Base-by-base conservation (phyloP, 2,329 filamentous ascomycete species). In the Aspergillus pseudoviridinutans region DNA sequence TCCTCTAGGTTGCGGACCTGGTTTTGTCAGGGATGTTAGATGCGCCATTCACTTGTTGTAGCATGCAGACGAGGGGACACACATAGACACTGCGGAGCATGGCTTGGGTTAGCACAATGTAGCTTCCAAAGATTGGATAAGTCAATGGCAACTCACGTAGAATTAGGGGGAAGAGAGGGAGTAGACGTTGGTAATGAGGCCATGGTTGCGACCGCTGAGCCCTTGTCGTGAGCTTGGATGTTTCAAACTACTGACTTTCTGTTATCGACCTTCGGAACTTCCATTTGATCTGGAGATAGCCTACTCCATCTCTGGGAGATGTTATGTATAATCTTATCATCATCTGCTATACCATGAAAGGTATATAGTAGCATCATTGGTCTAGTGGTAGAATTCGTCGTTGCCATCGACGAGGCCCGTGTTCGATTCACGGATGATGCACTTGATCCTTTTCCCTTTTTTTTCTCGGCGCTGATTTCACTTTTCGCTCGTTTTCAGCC, bases 1-100 rank as follows among this genome's bases (percentile, higher is more conserved):
- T 97, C 94, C 77, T 97, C 91, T 58, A 99, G 86, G 73, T 97
- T 97, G 68, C 88, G 90, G 62, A 84, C 79, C 79, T 84, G 24
- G 28, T 28, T 49, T 4, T 20, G 29, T 50, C 20, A 59, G 50
- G 49, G 24, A 38, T 50, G 12, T 25, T 41, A 17, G 46, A 56
- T 64, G 58, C 55, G 47, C 51, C 38, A 53, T 29, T 53, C 22
- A 5, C 32, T 60, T 54, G 53, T 53, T 54, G 50, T 32, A 54
- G 41, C 51, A 56, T 51, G 58, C 57, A 41, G 50, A 50, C 53
- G 55, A 53, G 59, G 49, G 52, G 52, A 64, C 67, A 56, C 68
- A 78, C 75, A 65, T 78, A 78, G 65, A 78, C 74, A 62, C 75
- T 78, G 64, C 41, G 49, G 58, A 53, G 42, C 38, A 27, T 54